Evolutionary conservation across 1,284 basidiomycete species (phyloP).

Genomic region (Puccinia coronata): DNA sequence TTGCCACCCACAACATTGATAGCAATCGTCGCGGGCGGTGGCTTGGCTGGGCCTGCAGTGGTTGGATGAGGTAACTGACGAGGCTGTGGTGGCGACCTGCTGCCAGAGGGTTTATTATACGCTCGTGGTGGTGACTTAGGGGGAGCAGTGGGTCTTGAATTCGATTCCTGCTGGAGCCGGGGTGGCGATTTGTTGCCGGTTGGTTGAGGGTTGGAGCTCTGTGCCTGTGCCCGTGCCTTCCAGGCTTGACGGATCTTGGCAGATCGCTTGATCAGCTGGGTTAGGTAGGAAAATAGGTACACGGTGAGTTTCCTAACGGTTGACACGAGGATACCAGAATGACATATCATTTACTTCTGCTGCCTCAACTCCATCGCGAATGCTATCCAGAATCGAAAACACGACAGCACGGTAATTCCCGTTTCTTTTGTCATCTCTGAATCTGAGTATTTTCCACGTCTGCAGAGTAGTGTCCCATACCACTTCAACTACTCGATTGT

Average conservation of each 20-base stretch:
- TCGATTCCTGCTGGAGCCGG: not conserved
- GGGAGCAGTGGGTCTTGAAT: not conserved
- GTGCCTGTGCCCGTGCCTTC: constrained; percentile 38
- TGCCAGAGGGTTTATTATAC: not conserved
- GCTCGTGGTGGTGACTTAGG: constrained; percentile 3
- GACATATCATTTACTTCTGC: constrained; percentile 53
- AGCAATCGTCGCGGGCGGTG: not conserved
- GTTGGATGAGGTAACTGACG: not conserved
- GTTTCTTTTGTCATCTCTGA: constrained; percentile 84
- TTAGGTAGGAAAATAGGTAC: not conserved
- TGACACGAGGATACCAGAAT: not conserved
- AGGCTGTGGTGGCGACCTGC: constrained; percentile 2
- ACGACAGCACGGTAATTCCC: constrained; percentile 83
- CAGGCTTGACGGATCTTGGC: constrained; percentile 35
- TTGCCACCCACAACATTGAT: constrained; percentile 26
- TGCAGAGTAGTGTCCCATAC: constrained; percentile 73
- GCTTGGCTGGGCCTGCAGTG: not conserved
- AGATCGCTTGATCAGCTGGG: constrained; percentile 39
- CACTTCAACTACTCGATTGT: constrained; percentile 92
- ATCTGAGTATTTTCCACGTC: constrained; percentile 84
- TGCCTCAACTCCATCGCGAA: constrained; percentile 80
- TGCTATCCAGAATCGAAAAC: constrained; percentile 79
- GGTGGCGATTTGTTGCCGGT: constrained; percentile 17
- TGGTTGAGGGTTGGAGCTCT: not conserved
- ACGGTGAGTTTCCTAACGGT: not conserved